Base-by-base conservation (phyloP, 2,329 filamentous ascomycete species). In the Didymella sp. region DNA sequence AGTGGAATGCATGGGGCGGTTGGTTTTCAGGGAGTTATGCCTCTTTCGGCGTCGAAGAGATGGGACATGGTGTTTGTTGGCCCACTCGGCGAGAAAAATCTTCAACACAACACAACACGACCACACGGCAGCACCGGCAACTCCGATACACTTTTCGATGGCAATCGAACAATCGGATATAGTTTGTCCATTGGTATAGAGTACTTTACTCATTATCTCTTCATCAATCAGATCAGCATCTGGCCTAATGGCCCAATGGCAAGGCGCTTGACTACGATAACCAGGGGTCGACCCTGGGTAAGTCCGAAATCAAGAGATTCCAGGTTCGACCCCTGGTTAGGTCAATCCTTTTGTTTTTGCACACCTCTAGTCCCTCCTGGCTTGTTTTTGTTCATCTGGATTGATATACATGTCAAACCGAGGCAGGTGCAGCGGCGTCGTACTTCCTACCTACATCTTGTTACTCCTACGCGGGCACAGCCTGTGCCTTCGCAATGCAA, bases 211-310 rank as follows among this genome's bases (percentile, higher is more conserved):
- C 6, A 4, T 12, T 6, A 7, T 37, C 1, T 6, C n/a, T 30
- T 40, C 41, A 52, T 52, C 41, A 38, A 43, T 21, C 28, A 48
- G 37, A 52, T 24, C 24, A 58, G 3, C 25, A 48, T 48, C 53
- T 55, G 55, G 58, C 50, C 60, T 52, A 56, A 59, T 81, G 78
- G 79, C 79, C 78, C 78, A 81, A 81, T 81, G 79, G 79, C 77
- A 81, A 80, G 77, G 76, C 76, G 78, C 77, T 79, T 80, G 79
- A 80, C 78, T 80, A 80, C 79, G 78, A 79, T 62, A 59, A 5
- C 1, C n/a, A n/a, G n/a, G n/a, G n/a, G n/a, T n/a, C n/a, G n/a
- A n/a, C n/a, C n/a, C n/a, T n/a, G n/a, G n/a, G n/a, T n/a, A n/a
- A n/a, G n/a, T 22, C n/a, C 15, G 30, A 25, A 24, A 52, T 52